Base-by-base conservation (phyloP, 2,329 filamentous ascomycete genomes). In the Penicillium paneum region DNA sequence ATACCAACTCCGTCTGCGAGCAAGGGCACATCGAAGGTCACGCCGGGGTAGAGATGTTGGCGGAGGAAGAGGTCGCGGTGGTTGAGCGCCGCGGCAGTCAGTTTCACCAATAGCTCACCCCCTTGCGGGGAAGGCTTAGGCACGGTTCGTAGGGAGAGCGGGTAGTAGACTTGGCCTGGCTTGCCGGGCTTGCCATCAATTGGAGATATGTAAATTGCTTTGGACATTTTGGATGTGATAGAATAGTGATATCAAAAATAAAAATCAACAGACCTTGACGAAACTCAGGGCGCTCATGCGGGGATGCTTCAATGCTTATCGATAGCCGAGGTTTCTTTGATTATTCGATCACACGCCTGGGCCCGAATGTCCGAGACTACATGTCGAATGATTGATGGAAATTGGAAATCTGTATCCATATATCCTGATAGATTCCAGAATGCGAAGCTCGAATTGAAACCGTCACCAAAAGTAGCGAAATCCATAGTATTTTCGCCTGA, bases 31-130 rank as follows among this genome's bases (percentile, higher is more conserved):
- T 83, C 81, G 72, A 96, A 96, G 12, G 88, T 87, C 49, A 91
- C 88, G 64, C 84, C 88, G 0, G 93, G 93, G 78, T 97, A 97
- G 38, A 96, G 84, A 68, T 92, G 88, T 73, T 94, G 91, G 51
- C 93, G 89, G 74, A 96, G 89, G 78, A 97, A 97, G 64, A 96
- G 84, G 73, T 97, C 94, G 65, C 92, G 89, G 78, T 97, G 94
- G 78, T 97, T 97, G 47, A 97, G 85, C 13, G 93, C 88, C 1
- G 87, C 89, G 48, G 91, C 89, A 34, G 83, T 82, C 67, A 97
- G 79, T 66, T 84, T 85, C 58, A 97, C 78, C 7, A 95, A 79
- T 61, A 96, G 78, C 71, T 97, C 82, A 58, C 79, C 79, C 15
- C 83, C 81, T 26, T 83, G 81, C 0, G 87, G 87, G 1, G 77